Evolutionary conservation across 2,329 filamentous ascomycete species (phyloP).

Genomic region (Ceratocystis variospora): DNA sequence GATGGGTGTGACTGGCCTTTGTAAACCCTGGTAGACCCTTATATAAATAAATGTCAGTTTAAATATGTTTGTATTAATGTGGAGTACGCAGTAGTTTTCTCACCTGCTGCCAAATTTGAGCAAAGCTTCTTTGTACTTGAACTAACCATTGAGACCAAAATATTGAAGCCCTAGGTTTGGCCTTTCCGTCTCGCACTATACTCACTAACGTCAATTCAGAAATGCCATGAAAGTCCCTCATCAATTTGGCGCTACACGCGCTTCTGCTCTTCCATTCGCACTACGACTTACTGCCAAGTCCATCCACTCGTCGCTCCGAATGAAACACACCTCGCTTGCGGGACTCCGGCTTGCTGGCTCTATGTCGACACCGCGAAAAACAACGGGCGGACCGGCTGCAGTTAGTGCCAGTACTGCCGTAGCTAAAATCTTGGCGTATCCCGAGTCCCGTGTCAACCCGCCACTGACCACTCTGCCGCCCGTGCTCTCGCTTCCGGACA

Average conservation of each 20-base stretch:
- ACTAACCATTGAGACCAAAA: too few relatives aligned
- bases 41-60: background rate
- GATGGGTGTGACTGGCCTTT: constrained; percentile 50
- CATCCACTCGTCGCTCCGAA: background rate
- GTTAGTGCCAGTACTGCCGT: background rate
- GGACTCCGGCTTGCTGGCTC: constrained; percentile 6
- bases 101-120: background rate
- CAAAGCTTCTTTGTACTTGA: background rate
- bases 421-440: constrained; percentile 3
- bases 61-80: background rate
- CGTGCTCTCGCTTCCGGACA: constrained; percentile 46
- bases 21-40: constrained; percentile 9
- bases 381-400: background rate
- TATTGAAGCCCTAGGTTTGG: background rate
- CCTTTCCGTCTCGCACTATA: background rate
- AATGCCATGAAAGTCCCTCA: constrained; percentile 1
- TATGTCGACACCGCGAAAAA: background rate
- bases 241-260: background rate
- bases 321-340: background rate
- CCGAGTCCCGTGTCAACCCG: constrained; percentile 43
- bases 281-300: background rate
- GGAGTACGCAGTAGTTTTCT: background rate
- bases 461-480: constrained; percentile 61
- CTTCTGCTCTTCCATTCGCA: background rate
- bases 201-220: background rate